Conservation (phyloP, 2,329 filamentous ascomycete species). For the Microdochium trichocladiopsis region DNA sequence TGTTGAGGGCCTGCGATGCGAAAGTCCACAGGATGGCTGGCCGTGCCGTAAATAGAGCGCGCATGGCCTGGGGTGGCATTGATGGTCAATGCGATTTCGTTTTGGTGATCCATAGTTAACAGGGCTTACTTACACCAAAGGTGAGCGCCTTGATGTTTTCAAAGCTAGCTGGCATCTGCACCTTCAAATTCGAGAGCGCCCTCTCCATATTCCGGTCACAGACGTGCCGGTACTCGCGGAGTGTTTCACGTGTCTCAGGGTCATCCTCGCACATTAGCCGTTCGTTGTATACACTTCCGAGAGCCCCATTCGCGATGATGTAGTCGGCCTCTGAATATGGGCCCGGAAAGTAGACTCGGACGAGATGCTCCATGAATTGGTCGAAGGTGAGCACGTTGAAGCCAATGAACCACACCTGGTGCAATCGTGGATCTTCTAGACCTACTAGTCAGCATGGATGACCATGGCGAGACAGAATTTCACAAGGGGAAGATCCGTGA, state of each 20-base stretch:
- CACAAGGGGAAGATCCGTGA: slow-evolving; percentile 7
- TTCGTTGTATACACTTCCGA: slow-evolving; percentile 44
- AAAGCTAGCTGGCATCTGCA: slow-evolving; percentile 47
- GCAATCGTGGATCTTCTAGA: slow-evolving; percentile 18
- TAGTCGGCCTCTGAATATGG: slow-evolving; percentile 40
- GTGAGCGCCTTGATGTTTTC: slow-evolving; percentile 51
- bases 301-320: slow-evolving; percentile 38
- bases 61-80: slow-evolving; percentile 37
- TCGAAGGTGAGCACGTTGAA: slow-evolving; percentile 35
- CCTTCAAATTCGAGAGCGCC: slow-evolving; percentile 40
- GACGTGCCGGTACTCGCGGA: slow-evolving; percentile 29
- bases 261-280: slow-evolving; percentile 29
- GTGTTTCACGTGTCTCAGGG: slow-evolving; percentile 23
- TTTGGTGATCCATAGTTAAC: too few relatives aligned
- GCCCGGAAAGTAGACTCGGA: slow-evolving; percentile 38
- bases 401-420: slow-evolving; percentile 34
- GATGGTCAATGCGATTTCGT: too few relatives aligned
- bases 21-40: slow-evolving; percentile 60
- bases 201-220: slow-evolving; percentile 36
- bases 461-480: not conserved
- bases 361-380: slow-evolving; percentile 37
- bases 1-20: slow-evolving; percentile 47
- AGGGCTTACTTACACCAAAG: slow-evolving; percentile 39
- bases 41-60: slow-evolving; percentile 54
- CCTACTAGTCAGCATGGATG: not conserved